A percentile compares a stretch with the other conserved stretches of the same genome.
Conservation (phyloP, 129 eudicot genomes). For the Artemisia tridentata region DNA sequence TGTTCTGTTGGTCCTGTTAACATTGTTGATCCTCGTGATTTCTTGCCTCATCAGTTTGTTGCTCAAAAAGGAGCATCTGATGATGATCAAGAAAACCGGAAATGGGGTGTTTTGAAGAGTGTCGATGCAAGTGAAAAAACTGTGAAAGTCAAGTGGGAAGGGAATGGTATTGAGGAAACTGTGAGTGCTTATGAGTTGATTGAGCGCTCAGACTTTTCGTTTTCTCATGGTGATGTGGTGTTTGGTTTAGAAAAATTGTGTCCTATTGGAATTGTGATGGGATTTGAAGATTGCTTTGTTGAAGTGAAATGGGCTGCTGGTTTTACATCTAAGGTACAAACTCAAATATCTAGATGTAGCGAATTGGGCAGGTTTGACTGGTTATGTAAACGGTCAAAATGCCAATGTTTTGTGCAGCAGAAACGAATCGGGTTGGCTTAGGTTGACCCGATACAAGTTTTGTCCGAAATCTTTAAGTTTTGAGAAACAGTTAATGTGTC, state of each 20-base stretch:
- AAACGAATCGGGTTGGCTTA: too few relatives aligned
- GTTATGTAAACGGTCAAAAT: too few relatives aligned
- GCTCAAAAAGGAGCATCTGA: slow-evolving; percentile 51
- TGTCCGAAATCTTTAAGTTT: too few relatives aligned
- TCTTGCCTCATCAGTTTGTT: slow-evolving; percentile 65
- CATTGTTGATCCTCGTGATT: slow-evolving; percentile 58
- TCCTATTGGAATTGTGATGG: slow-evolving; percentile 58
- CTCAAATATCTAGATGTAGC: too few relatives aligned
- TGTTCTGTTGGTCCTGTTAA: slow-evolving; percentile 45
- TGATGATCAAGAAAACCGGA: slow-evolving; percentile 32
- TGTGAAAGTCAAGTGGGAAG: slow-evolving; percentile 64
- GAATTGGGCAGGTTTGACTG: too few relatives aligned
- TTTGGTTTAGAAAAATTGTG: slow-evolving; percentile 33
- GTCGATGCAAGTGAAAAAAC: slow-evolving; percentile 73
- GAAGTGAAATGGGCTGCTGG: slow-evolving; percentile 83
- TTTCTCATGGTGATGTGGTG: slow-evolving; percentile 54
- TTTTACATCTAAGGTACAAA: slow-evolving; percentile 50
- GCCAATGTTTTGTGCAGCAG: too few relatives aligned
- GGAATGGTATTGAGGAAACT: slow-evolving; percentile 39
- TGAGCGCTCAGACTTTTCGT: slow-evolving; percentile 66
- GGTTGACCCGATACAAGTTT: too few relatives aligned
- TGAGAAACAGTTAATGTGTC: neutral
- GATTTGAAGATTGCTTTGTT: slow-evolving; percentile 44
- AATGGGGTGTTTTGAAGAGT: slow-evolving; percentile 63
- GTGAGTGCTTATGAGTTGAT: slow-evolving; percentile 82